These are phyloP conservation scores for Cenchrus purpureus DNA, from an alignment of 176 grass and related monocot genomes.

Conservation along the genomic window DNA sequence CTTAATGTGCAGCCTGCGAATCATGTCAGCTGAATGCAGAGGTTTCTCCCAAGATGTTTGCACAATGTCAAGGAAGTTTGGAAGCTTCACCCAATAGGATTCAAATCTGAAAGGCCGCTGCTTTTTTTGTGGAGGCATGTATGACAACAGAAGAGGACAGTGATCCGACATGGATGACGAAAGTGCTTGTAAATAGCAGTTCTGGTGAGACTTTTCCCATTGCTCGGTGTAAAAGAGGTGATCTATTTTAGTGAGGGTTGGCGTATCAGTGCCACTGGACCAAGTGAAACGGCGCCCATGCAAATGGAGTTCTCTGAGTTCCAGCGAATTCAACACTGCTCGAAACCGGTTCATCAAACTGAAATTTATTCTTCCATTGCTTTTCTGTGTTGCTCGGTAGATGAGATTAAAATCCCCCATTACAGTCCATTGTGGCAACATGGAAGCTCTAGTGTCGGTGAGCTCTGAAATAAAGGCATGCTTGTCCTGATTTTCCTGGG, in stretches of 20 bases:
- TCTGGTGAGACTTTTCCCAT: not conserved
- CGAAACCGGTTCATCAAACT: not conserved
- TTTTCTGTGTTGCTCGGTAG: not conserved
- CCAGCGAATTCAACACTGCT: not conserved
- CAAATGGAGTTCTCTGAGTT: not conserved
- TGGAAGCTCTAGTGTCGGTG: too few relatives aligned
- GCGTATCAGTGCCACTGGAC: not conserved
- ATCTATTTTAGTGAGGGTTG: not conserved
- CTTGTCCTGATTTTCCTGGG: too few relatives aligned
- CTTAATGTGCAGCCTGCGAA: too few relatives aligned
- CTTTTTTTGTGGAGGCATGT: not conserved
- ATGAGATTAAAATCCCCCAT: not conserved
- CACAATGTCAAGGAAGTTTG: too few relatives aligned
- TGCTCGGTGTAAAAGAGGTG: not conserved
- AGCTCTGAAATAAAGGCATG: too few relatives aligned
- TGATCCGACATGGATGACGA: not conserved
- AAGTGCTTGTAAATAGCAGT: not conserved
- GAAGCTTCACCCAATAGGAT: too few relatives aligned
- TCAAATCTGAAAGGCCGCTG: too few relatives aligned
- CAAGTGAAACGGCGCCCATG: not conserved
- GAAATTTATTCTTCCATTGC: not conserved
- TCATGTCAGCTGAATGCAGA: too few relatives aligned
- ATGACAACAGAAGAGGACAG: not conserved
- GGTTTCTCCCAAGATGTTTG: too few relatives aligned
- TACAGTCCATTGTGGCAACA: too few relatives aligned